These are phyloP conservation scores for Melaleuca alternifolia DNA, from an alignment of 345 rosid genomes.

Conservation along the genomic window DNA sequence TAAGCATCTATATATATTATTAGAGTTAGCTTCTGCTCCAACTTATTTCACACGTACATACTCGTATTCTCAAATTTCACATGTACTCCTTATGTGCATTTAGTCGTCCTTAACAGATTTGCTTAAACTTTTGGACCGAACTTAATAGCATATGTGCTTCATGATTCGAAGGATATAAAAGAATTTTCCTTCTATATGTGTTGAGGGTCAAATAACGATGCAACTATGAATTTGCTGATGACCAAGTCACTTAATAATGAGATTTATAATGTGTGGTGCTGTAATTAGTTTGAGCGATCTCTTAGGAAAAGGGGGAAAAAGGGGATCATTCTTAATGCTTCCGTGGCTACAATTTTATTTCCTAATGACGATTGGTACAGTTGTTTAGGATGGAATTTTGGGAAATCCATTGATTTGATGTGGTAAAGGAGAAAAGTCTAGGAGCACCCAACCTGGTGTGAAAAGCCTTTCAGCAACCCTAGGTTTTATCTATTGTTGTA, in stretches of 20 bases:
- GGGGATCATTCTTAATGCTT: not conserved
- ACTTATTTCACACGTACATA: too few relatives aligned
- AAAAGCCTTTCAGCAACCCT: not conserved
- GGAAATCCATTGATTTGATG: not conserved
- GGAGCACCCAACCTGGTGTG: not conserved
- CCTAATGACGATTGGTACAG: not conserved
- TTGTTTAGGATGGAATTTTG: not conserved
- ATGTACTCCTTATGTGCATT: too few relatives aligned
- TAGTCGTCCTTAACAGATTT: too few relatives aligned
- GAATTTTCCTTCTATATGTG: not conserved
- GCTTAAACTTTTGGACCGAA: not conserved
- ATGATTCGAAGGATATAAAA: not conserved
- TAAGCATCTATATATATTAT: too few relatives aligned
- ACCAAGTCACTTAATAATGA: not conserved
- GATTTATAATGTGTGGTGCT: too few relatives aligned
- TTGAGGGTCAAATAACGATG: not conserved
- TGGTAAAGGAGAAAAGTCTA: not conserved
- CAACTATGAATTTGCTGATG: not conserved
- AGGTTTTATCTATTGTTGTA: not conserved
- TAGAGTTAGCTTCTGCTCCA: too few relatives aligned
- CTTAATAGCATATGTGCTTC: too few relatives aligned
- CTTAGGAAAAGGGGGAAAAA: not conserved
- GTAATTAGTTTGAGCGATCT: not conserved
- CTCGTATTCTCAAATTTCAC: too few relatives aligned
- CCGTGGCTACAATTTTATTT: not conserved